Conservation (phyloP, 441 rosid genomes). For the Pelargonium myrrhifolium region DNA sequence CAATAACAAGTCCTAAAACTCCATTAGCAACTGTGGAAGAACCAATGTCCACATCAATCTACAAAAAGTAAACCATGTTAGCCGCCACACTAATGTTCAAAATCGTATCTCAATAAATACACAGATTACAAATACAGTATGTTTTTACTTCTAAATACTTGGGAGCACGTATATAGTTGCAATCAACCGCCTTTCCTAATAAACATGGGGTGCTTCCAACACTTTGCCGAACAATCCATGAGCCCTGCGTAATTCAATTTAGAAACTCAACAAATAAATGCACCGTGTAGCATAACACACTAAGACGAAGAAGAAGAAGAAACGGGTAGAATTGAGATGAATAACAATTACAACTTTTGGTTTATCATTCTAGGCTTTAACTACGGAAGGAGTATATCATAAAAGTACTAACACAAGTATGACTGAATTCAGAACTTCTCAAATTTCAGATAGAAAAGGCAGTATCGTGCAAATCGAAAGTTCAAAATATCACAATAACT, state of each 20-base stretch:
- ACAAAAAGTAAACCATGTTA: constrained; percentile 20
- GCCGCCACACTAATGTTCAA: background rate
- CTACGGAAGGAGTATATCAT: background rate
- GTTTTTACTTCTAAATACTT: constrained; percentile 66
- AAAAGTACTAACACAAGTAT: background rate
- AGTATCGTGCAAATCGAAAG: background rate
- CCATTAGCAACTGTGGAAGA: constrained; percentile 98
- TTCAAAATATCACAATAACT: background rate
- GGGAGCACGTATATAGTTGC: constrained; percentile 82
- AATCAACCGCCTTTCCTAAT: constrained; percentile 92
- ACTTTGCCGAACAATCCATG: constrained; percentile 98
- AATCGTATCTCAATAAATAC: background rate
- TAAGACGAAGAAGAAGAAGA: background rate
- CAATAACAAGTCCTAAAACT: constrained; percentile 90
- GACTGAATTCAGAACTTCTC: no score
- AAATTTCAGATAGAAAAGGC: no score
- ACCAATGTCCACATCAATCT: constrained; percentile 97
- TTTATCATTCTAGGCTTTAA: background rate
- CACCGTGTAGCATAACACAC: background rate
- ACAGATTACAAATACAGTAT: background rate
- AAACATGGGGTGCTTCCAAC: constrained; percentile 99
- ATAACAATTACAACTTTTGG: background rate
- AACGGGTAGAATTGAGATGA: background rate
- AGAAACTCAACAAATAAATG: constrained; percentile 7
- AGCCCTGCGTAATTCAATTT: constrained; percentile 49